A percentile compares a stretch with the other conserved stretches of the same genome.
Evolutionary conservation across 129 eudicot genomes (phyloP).

Genomic region (Centrapalus pauciflorus): DNA sequence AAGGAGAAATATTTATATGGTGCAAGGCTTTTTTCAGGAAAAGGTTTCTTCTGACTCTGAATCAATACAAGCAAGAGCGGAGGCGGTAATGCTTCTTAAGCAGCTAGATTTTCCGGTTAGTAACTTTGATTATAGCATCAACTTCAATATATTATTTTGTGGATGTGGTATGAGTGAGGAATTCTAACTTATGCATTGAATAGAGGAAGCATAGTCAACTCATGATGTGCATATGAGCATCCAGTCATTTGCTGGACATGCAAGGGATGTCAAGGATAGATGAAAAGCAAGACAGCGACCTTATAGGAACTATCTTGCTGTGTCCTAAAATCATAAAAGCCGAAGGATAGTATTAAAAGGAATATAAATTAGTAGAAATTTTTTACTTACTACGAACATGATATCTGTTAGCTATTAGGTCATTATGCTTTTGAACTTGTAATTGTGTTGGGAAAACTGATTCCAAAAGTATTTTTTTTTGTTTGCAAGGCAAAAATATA

Average conservation of each 20-base stretch:
- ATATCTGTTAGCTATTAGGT: not conserved
- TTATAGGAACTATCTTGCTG: slow-evolving; percentile 11
- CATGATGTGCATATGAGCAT: slow-evolving; percentile 10
- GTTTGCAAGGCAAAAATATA: not conserved
- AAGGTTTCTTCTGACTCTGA: slow-evolving; percentile 92
- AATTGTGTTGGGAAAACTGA: not conserved
- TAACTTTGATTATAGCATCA: slow-evolving; percentile 15
- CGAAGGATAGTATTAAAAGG: not conserved
- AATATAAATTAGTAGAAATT: not conserved
- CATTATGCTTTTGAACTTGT: slow-evolving; percentile 7
- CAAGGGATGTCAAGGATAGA: not conserved
- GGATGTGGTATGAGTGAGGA: not conserved
- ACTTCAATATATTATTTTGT: not conserved
- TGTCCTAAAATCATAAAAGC: not conserved
- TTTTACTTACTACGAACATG: not conserved
- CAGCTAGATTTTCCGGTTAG: slow-evolving; percentile 87
- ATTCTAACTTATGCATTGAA: not conserved
- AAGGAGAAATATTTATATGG: slow-evolving; percentile 13
- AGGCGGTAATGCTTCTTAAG: slow-evolving; percentile 95
- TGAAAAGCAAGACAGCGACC: not conserved
- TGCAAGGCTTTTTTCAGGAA: slow-evolving; percentile 46
- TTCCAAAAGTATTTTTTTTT: not conserved
- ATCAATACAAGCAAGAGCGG: slow-evolving; percentile 97
- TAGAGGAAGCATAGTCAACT: slow-evolving; percentile 8
- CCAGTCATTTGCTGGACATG: not conserved